phyloP scores from a whole-genome alignment of 148 eudicot species.

The Drosera capensis region DNA sequence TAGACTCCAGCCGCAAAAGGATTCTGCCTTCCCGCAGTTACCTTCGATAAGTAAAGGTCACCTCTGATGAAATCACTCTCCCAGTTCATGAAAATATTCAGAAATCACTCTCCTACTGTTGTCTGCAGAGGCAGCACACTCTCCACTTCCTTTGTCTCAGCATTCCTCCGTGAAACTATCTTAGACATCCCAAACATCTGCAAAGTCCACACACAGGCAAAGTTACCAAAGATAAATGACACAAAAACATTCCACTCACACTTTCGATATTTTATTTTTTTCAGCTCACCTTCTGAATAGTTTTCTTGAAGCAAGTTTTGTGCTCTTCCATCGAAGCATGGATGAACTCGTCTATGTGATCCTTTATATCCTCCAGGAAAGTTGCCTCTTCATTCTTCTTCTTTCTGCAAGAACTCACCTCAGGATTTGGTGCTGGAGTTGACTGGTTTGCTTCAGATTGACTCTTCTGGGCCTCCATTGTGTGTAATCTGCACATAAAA shows the following conservation, averaged over 20 bases:
- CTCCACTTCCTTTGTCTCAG: slow-evolving; percentile 28
- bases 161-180: slow-evolving; percentile 41
- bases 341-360: slow-evolving; percentile 23
- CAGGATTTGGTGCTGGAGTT: slow-evolving; percentile 10
- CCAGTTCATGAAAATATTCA: neutral
- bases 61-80: too few species aligned
- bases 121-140: slow-evolving; percentile 43
- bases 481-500: too few species aligned
- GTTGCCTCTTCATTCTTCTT: slow-evolving; percentile 29
- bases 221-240: neutral
- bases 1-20: too few species aligned
- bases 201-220: neutral
- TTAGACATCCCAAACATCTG: slow-evolving; percentile 95
- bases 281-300: slow-evolving; percentile 16
- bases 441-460: slow-evolving; percentile 6
- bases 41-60: too few species aligned
- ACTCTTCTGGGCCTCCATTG: slow-evolving; percentile 26
- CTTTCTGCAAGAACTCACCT: slow-evolving; percentile 21
- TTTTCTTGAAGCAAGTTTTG: slow-evolving; percentile 26
- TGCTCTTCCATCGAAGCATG: slow-evolving; percentile 33
- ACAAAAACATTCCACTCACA: too few species aligned
- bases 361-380: slow-evolving; percentile 29
- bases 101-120: slow-evolving; percentile 20
- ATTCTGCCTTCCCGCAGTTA: too few species aligned
- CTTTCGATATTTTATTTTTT: too few species aligned